Conservation (phyloP, 208 protist species). For the Acanthamoeba royreba region DNA sequence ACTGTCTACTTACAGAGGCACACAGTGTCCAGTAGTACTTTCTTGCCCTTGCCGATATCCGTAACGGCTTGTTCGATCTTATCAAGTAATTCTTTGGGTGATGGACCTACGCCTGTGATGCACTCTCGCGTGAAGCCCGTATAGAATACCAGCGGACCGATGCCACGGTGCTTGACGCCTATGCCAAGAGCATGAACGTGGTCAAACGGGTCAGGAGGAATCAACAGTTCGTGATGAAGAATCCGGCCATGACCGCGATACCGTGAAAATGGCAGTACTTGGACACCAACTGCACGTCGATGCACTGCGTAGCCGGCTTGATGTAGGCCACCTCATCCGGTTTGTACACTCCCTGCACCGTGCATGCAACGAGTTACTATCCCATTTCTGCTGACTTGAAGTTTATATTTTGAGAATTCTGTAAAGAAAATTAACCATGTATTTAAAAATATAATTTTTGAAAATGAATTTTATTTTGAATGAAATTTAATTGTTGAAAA, state of each 20-base stretch:
- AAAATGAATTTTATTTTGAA: background rate
- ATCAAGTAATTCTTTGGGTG: background rate
- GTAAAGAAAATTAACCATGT: background rate
- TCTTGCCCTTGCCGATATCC: background rate
- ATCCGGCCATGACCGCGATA: background rate
- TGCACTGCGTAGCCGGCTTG: background rate
- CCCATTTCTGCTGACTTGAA: too few relatives aligned
- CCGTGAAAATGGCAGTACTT: background rate
- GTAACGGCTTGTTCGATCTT: background rate
- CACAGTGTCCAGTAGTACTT: too few relatives aligned
- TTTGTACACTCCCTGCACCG: background rate
- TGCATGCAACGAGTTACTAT: too few relatives aligned
- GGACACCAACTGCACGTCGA: background rate
- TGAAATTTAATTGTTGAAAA: background rate
- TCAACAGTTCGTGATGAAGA: background rate
- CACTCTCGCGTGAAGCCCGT: slow-evolving; percentile 30
- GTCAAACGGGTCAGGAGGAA: background rate
- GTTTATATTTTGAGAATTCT: background rate
- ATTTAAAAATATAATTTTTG: background rate
- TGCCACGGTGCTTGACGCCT: background rate
- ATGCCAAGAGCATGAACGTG: background rate
- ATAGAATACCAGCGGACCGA: background rate
- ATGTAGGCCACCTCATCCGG: background rate
- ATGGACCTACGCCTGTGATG: background rate
- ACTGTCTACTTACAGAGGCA: too few relatives aligned